A percentile compares a stretch with the other conserved stretches of the same genome.
Conservation (phyloP, 2,329 filamentous ascomycete species). For the Fusarium tricinctum region DNA sequence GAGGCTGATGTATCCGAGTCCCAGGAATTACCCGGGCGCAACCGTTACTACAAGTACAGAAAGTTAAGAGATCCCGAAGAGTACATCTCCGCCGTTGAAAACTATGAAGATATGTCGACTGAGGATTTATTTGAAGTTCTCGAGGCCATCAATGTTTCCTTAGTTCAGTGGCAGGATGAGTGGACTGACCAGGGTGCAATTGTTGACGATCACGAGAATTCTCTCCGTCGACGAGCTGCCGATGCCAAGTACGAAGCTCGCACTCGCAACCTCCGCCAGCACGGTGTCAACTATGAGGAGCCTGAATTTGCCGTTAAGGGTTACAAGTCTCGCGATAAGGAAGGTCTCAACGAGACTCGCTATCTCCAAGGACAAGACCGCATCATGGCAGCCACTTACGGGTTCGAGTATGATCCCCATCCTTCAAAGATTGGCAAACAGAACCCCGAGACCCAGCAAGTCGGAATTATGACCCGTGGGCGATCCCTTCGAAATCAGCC, state of each 20-base stretch:
- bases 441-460: conserved; percentile 67
- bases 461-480: conserved; percentile 65
- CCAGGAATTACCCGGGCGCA: conserved; percentile 51
- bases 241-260: conserved; percentile 64
- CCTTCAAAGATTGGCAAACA: conserved; percentile 70
- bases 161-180: conserved; percentile 68
- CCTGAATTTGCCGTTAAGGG: conserved; percentile 70
- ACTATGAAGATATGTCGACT: conserved; percentile 64
- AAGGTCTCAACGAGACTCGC: conserved; percentile 60
- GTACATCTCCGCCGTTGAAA: conserved; percentile 63
- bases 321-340: conserved; percentile 62
- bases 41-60: conserved; percentile 60
- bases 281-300: conserved; percentile 61
- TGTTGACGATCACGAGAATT: conserved; percentile 71
- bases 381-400: conserved; percentile 71
- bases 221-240: conserved; percentile 64
- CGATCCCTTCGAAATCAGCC: conserved; percentile 70
- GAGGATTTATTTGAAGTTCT: conserved; percentile 62
- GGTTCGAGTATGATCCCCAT: conserved; percentile 72
- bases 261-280: conserved; percentile 58
- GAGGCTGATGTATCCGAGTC: conserved; percentile 55
- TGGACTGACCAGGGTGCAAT: conserved; percentile 64
- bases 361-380: conserved; percentile 68
- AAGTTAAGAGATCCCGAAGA: conserved; percentile 66
- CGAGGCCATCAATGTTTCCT: conserved; percentile 60